Conservation (phyloP, 225 moss, liverwort and hornwort species). For the Anthoceros angustus region DNA sequence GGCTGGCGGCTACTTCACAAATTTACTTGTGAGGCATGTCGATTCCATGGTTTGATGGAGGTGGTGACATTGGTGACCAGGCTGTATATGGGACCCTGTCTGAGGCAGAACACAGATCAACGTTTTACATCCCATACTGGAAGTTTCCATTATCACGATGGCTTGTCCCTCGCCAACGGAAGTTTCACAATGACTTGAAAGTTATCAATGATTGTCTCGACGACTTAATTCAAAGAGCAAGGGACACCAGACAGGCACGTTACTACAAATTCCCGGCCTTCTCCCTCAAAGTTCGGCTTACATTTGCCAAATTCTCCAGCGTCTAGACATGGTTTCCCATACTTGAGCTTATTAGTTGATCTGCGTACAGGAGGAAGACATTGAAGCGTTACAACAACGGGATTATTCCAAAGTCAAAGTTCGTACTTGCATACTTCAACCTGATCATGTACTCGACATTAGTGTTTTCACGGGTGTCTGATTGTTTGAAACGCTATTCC, state of each 20-base stretch:
- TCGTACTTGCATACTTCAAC: conserved; percentile 7
- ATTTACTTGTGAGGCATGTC: not conserved
- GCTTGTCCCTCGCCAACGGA: conserved; percentile 88
- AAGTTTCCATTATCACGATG: conserved; percentile 74
- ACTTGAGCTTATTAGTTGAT: not conserved
- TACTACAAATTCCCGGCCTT: not conserved
- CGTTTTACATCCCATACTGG: conserved; percentile 99
- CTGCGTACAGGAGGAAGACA: conserved; percentile 57
- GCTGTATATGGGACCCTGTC: conserved; percentile 94
- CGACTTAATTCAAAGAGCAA: conserved; percentile 60
- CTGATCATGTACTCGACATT: not conserved
- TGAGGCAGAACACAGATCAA: conserved; percentile 97
- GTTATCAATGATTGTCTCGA: conserved; percentile 97
- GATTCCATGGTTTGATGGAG: not conserved
- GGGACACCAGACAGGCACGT: conserved; percentile 73
- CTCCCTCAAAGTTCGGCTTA: not conserved
- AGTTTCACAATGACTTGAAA: conserved; percentile 81
- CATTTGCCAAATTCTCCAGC: not conserved
- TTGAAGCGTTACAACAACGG: conserved; percentile 71
- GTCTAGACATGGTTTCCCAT: not conserved
- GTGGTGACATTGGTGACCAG: conserved; percentile 19
- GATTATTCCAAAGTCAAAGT: conserved; percentile 68
- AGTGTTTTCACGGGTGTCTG: not conserved
- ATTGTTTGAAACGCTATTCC: not conserved
- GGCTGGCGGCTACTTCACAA: no score